Base-by-base conservation (phyloP, 2,329 filamentous ascomycete species). In the Myriosclerotinia scirpicola region DNA sequence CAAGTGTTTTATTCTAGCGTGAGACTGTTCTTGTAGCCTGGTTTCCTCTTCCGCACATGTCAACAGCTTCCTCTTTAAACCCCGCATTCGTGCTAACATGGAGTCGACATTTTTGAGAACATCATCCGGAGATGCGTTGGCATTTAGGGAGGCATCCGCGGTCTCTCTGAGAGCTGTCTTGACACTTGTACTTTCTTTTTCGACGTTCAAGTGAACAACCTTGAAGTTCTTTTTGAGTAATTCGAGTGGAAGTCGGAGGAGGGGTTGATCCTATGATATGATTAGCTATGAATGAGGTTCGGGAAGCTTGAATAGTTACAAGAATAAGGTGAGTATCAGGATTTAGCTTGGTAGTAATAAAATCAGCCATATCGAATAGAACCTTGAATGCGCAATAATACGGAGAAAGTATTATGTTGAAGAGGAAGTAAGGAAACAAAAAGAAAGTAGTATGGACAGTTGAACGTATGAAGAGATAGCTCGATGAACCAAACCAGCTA, bases 171-270 rank as follows among this genome's bases (percentile, higher is more conserved):
- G 82, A 14, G 83, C 79, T 30, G 85, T 83, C 74, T 87, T 87
- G 70, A 92, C 79, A 59, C 82, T 82, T 22, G 83, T 82, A 69
- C 85, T 87, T 72, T 91, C 87, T 76, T 88, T 89, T 76, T 94
- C 91, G 77, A 93, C 86, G 70, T 86, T 82, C 75, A 90, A 88
- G 77, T 93, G 91, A 54, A 90, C 90, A 4, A 89, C 87, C 74
- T 96, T 95, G 80, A 98, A 96, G 80, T 96, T 98, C 78, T 95
- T 94, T 66, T 93, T 90, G 30, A 96, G 88, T 67, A 97, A 90
- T 77, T 98, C 95, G 79, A 94, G 90, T 22, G 95, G 95, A 30
- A 98, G 87, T 44, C 93, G 92, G 72, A 99, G 87, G 71, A 98
- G 90, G 5, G 94, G 90, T 85, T 98, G 94, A 76, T 99, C 95